Evolutionary conservation across 2,329 filamentous ascomycete species (phyloP).

Genomic region (Xylariaceae sp.): DNA sequence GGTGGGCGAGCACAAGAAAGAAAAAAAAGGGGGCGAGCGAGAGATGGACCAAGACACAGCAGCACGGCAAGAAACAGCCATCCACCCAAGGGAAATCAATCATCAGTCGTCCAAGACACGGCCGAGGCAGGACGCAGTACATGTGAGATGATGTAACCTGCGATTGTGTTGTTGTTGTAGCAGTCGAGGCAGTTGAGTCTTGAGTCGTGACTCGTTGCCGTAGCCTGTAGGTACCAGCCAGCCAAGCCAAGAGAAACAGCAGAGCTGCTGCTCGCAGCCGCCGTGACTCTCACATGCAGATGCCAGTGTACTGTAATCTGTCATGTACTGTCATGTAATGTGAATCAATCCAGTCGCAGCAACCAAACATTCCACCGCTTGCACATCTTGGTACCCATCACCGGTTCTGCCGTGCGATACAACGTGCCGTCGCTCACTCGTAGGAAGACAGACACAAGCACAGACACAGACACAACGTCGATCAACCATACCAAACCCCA

Average conservation of each 20-base stretch:
- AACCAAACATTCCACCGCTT: not conserved
- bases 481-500: not conserved
- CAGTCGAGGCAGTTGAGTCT: not conserved
- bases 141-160: not conserved
- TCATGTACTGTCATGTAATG: not conserved
- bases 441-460: not conserved
- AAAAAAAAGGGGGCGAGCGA: not conserved
- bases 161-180: not conserved
- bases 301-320: not conserved
- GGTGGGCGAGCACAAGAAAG: not conserved
- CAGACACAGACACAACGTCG: not conserved
- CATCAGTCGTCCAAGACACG: not conserved
- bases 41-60: not conserved
- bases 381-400: not conserved
- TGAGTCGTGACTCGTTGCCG: not conserved
- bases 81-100: not conserved
- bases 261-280: slow-evolving; percentile 1
- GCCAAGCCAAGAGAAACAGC: not conserved
- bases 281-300: slow-evolving; percentile 2
- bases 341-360: not conserved
- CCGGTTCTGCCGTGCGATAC: not conserved
- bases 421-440: no score
- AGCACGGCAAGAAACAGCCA: not conserved
- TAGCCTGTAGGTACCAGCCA: not conserved
- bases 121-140: not conserved